Percentiles rank a stretch among this genome's conserved stretches.
Evolutionary conservation across 345 rosid genomes (phyloP).

Genomic region (Acer yangbiense): DNA sequence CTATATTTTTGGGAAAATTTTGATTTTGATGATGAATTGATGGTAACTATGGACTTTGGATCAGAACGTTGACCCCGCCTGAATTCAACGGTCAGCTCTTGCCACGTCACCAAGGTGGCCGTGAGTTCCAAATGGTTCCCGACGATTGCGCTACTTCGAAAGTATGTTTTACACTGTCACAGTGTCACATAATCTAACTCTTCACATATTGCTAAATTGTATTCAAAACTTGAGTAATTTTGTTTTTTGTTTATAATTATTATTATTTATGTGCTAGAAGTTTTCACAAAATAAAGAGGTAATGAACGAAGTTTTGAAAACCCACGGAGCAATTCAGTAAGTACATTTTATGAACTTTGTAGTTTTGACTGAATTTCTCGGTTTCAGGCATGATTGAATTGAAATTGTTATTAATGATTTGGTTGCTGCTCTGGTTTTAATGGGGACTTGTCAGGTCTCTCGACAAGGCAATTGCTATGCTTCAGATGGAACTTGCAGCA

Average conservation of each 20-base stretch:
- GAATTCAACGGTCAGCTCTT: constrained; percentile 58
- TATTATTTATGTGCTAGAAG: constrained; percentile 28
- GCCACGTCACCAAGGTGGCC: constrained; percentile 54
- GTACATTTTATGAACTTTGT: constrained; percentile 27
- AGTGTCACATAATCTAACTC: not conserved
- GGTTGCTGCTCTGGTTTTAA: constrained; percentile 16
- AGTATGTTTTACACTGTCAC: constrained; percentile 35
- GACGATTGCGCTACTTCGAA: constrained; percentile 56
- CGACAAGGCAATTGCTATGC: constrained; percentile 71
- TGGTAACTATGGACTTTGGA: constrained; percentile 5
- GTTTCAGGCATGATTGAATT: not conserved
- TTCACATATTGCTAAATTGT: not conserved
- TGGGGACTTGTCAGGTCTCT: constrained; percentile 62
- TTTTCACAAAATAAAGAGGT: constrained; percentile 49
- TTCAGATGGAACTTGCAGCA: constrained; percentile 74
- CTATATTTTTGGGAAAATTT: not conserved
- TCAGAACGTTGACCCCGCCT: constrained; percentile 58
- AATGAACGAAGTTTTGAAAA: constrained; percentile 63
- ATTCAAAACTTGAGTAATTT: not conserved
- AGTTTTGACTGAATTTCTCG: not conserved
- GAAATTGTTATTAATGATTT: not conserved
- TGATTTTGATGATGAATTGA: constrained; percentile 2
- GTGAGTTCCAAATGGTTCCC: constrained; percentile 58
- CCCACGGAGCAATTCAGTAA: constrained; percentile 86
- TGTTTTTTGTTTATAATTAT: not conserved